These are phyloP conservation scores for Aspergillus aculeatinus DNA, from an alignment of 2,329 filamentous ascomycete genomes.

Conservation along the genomic window DNA sequence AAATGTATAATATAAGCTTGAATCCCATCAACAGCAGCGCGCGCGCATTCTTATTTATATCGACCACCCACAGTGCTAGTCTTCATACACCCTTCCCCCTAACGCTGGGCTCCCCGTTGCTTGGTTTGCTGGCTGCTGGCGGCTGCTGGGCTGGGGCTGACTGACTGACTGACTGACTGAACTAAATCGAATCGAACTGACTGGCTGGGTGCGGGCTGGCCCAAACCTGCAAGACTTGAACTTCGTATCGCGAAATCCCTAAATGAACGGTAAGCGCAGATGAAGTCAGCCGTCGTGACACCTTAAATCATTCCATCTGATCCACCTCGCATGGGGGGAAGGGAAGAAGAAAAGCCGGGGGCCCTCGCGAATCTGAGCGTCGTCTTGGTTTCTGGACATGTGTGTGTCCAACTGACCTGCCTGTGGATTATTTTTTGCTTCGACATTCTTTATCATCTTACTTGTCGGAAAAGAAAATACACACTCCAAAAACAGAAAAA, in stretches of 20 bases:
- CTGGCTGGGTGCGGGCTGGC: not conserved
- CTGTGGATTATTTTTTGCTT: not conserved
- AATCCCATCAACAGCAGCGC: not conserved
- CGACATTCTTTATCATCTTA: constrained; percentile 7
- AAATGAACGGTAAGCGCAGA: constrained; percentile 34
- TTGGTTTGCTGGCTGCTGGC: not conserved
- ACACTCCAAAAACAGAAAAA: not conserved
- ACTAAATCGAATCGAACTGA: too few species aligned
- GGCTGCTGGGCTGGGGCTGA: not conserved
- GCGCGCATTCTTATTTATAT: constrained; percentile 15
- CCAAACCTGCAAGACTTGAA: constrained; percentile 16
- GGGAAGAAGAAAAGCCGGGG: constrained; percentile 4
- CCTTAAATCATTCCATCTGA: constrained; percentile 34
- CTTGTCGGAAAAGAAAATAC: constrained; percentile 19
- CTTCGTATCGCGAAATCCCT: constrained; percentile 29
- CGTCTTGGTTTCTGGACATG: not conserved
- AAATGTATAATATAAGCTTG: not conserved
- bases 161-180: constrained; percentile 5
- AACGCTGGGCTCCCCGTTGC: not conserved
- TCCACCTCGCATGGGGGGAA: constrained; percentile 30
- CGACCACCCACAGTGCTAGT: not conserved
- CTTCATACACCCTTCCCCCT: not conserved
- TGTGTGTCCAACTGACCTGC: constrained; percentile 20
- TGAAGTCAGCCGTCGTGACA: constrained; percentile 42
- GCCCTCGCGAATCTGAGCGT: too few species aligned